Base-by-base conservation (phyloP, 176 grass and related monocot genomes). In the Eleusine indica region DNA sequence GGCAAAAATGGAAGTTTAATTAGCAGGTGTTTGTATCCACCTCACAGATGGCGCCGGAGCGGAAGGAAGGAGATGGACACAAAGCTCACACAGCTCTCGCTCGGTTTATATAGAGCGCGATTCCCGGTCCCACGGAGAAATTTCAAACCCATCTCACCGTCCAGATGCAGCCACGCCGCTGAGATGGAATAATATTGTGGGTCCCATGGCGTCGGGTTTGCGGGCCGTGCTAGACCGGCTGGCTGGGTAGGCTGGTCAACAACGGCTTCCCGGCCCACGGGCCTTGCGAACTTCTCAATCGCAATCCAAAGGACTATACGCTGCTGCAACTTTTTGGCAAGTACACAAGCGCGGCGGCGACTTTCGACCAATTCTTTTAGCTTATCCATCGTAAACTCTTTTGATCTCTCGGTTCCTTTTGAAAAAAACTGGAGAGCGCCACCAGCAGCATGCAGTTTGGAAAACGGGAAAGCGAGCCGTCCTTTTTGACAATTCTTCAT, bases 231-330 rank as follows among this genome's bases (percentile, higher is more conserved):
- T 12, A 70, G 63, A 15, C 44, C 7, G 17, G 16, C 32, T 39
- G 12, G 42, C 70, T 48, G 53, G 74, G 32, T 9, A 39, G 62
- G 29, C 69, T 66, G 18, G 87, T 89, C 87, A 89, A 75, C 82
- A 53, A 81, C 81, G 81, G 76, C 81, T 88, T n/a, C 68, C 18
- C 82, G 82, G 70, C 82, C 82, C 87, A 80, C 70, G 49, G 82
- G 82, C 76, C 82, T 4, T 1, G n/a, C 19, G 10, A 4, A 12
- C n/a, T 9, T 46, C n/a, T 4, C 75, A 29, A 17, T 60, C 74
- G 7, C 74, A 25, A 22, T 63, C 75, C 56, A 63, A 44, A 63
- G 32, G 2, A 8, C 3, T 64, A 64, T 11, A 17, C 48, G 28
- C 17, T 21, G n/a, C 25, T 25, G 25, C 25, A 25, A 25, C 25